Evolutionary conservation across 2,329 filamentous ascomycete species (phyloP).

Genomic region (Furcasterigmium furcatum): DNA sequence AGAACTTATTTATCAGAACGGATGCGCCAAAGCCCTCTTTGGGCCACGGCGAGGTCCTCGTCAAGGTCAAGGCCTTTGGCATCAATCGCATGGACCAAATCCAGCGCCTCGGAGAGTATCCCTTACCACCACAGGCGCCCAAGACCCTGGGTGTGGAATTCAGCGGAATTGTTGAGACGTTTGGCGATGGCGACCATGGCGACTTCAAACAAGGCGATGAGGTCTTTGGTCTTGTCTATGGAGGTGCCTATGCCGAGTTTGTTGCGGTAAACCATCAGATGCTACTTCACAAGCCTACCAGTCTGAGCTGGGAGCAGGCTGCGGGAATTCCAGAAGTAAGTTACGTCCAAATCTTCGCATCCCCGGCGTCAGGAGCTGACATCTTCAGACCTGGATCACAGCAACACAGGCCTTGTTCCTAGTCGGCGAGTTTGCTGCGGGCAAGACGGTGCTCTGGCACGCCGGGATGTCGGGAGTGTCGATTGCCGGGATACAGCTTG

Average conservation of each 20-base stretch:
- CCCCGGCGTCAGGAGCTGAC: too few relatives aligned
- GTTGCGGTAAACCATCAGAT: constrained; percentile 73
- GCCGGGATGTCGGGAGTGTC: constrained; percentile 87
- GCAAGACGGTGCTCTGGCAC: constrained; percentile 83
- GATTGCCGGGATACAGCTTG: constrained; percentile 84
- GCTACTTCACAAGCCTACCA: constrained; percentile 76
- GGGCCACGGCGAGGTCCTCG: constrained; percentile 66
- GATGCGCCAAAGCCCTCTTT: constrained; percentile 47
- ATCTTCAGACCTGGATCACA: constrained; percentile 91
- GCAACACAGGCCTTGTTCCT: constrained; percentile 86
- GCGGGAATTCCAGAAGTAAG: constrained; percentile 83
- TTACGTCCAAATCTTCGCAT: too few relatives aligned
- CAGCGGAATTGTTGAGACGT: constrained; percentile 61
- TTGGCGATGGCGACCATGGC: constrained; percentile 47
- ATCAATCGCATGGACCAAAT: constrained; percentile 84
- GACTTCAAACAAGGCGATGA: constrained; percentile 72
- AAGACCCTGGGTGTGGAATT: constrained; percentile 76
- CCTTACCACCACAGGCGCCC: constrained; percentile 67
- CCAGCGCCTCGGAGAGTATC: constrained; percentile 72
- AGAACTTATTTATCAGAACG: constrained; percentile 57
- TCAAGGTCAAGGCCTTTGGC: constrained; percentile 78
- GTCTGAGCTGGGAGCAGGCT: constrained; percentile 69
- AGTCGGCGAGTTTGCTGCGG: constrained; percentile 68
- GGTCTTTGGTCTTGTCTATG: constrained; percentile 88
- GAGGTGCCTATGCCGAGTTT: constrained; percentile 87